phyloP scores from a whole-genome alignment of 768 basidiomycete genomes.

The Coprinellus micaceus region DNA sequence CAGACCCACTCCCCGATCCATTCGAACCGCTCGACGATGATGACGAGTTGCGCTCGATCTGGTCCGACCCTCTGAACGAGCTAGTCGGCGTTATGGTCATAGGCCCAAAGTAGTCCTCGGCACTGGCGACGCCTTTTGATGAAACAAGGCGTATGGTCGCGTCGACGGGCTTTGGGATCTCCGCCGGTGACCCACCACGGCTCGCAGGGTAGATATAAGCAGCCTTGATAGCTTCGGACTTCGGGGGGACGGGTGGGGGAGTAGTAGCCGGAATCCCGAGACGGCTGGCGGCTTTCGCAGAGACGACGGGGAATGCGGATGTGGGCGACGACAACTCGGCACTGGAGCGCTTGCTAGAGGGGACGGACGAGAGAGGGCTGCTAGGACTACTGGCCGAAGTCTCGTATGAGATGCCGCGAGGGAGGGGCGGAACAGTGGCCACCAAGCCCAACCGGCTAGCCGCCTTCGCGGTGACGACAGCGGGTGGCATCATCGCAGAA shows the following conservation, averaged over 20 bases:
- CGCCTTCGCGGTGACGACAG: conserved; percentile 10
- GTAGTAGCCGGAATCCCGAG: conserved; percentile 4
- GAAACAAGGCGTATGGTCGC: background rate
- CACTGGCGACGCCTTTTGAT: background rate
- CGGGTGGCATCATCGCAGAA: background rate
- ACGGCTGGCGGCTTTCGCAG: conserved; percentile 23
- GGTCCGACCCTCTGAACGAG: background rate
- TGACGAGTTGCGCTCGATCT: background rate
- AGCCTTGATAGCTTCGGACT: background rate
- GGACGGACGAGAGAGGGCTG: background rate
- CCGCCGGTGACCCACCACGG: background rate
- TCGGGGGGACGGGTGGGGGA: conserved; percentile 8
- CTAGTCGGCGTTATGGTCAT: background rate
- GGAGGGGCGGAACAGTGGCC: background rate
- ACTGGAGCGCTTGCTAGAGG: background rate
- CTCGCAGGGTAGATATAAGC: background rate
- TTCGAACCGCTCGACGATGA: background rate
- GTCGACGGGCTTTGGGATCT: background rate
- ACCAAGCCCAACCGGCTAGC: conserved; percentile 9
- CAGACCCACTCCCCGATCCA: background rate
- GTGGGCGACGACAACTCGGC: background rate
- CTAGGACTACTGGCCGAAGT: background rate
- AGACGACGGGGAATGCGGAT: conserved; percentile 21
- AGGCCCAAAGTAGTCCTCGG: background rate
- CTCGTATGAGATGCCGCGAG: background rate